Conservation (phyloP, 2,329 filamentous ascomycete species). For the Aspergillus vadensis region DNA sequence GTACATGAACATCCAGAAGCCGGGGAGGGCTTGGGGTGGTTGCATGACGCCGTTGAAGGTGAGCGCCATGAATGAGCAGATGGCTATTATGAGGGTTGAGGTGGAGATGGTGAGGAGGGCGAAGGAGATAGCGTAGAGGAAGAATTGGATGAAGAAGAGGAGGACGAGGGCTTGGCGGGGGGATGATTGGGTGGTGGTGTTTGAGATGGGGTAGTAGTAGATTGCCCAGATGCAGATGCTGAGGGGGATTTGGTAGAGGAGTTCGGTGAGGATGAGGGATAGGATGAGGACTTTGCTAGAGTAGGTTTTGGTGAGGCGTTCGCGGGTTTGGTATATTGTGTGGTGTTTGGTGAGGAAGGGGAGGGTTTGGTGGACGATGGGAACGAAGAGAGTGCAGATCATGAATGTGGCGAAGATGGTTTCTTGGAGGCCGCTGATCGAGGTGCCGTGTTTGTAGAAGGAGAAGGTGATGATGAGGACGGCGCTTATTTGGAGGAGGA, state of each 20-base stretch:
- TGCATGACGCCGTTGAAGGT: constrained; percentile 72
- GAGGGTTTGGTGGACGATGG: constrained; percentile 56
- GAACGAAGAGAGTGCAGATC: constrained; percentile 69
- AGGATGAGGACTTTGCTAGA: constrained; percentile 84
- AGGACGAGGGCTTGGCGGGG: constrained; percentile 78
- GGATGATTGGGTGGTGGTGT: constrained; percentile 52
- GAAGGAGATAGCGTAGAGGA: constrained; percentile 80
- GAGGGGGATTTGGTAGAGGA: constrained; percentile 79
- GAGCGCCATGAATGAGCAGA: constrained; percentile 81
- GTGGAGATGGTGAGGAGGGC: constrained; percentile 76
- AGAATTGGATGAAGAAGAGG: constrained; percentile 72
- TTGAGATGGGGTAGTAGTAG: constrained; percentile 80
- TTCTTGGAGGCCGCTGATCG: constrained; percentile 76
- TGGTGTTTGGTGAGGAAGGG: constrained; percentile 82
- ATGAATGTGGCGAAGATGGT: constrained; percentile 86
- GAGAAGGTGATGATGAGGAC: constrained; percentile 80
- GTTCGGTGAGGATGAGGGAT: constrained; percentile 77
- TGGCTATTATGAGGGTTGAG: constrained; percentile 70
- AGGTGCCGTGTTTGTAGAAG: constrained; percentile 71
- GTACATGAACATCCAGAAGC: constrained; percentile 69
- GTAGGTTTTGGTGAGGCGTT: constrained; percentile 81
- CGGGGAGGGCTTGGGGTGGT: constrained; percentile 63
- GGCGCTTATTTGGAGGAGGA: constrained; percentile 60
- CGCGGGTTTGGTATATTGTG: constrained; percentile 78
- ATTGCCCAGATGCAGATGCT: constrained; percentile 72